Evolutionary conservation across 2,329 filamentous ascomycete genomes (phyloP), one percentile per base, ranked within the genome.

Genomic region (Aspergillus viridinutans): DNA sequence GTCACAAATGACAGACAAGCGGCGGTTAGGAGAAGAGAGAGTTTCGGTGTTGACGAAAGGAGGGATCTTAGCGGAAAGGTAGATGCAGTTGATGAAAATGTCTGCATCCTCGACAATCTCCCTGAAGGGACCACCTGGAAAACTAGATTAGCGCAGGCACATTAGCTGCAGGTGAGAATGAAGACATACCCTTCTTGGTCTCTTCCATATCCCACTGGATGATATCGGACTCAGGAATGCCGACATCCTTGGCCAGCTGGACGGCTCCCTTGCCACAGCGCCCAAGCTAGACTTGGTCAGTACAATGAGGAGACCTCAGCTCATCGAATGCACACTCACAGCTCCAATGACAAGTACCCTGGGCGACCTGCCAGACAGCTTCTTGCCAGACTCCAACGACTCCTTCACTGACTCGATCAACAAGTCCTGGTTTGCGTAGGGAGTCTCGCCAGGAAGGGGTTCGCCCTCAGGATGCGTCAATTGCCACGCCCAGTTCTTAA

Each of bases 81-180:
- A 96, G 73, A 96, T 93, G 83, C 89, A 92, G 80, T 94, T 95
- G 73, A 94, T 81, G 71, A 92, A 90, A 70, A 91, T 87, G 67
- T 90, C 86, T 59, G 80, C 67, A 53, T 69, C 67, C 74, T 90
- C 83, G 49, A 86, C 80, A 67, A 95, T 92, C 78, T 94, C 90
- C 61, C 80, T 75, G 76, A 92, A 94, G 9, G 90, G 90, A 1
- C 90, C 90, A 55, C 80, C 71, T 76, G 64, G 48, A 69, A 61
- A 49, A 71, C 70, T 62, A 70, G 63, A 32, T 67, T 52, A 66
- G 54, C 42, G 14, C 17, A 20, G 49, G 50, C 14, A 17, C 32
- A 28, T 21, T 17, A 7, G 35, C 21, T 14, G 23, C 48, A 28
- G 26, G 10, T 20, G 9, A 51, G 17, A 25, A 10, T 21, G 6